These are phyloP conservation scores for Amanita jacksonii DNA, from an alignment of 768 basidiomycete species.

Conservation along the genomic window DNA sequence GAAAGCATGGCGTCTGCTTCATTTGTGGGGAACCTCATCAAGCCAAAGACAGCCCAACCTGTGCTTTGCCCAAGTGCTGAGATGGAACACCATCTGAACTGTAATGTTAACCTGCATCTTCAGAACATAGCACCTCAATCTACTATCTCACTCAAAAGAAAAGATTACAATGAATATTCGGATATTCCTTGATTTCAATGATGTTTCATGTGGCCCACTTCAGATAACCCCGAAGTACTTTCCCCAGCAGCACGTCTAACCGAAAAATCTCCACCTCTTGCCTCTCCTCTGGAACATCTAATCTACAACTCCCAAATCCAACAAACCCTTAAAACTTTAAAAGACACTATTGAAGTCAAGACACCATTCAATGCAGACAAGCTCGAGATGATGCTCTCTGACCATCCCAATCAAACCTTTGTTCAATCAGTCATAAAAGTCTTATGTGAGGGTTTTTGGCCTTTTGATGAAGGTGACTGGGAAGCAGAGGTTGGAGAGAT, in stretches of 20 bases:
- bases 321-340: slow-evolving; percentile 7
- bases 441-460: slow-evolving; percentile 30
- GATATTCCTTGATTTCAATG: slow-evolving; percentile 1
- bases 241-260: slow-evolving; percentile 12
- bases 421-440: no score
- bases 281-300: no score
- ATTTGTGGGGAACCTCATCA: not conserved
- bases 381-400: slow-evolving; percentile 18
- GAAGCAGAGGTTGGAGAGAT: no score
- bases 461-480: slow-evolving; percentile 18
- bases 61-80: not conserved
- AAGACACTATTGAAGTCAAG: slow-evolving; percentile 15
- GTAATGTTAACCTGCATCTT: no score
- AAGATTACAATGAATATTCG: slow-evolving; percentile 1
- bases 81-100: not conserved
- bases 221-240: not conserved
- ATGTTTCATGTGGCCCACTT: slow-evolving; percentile 9
- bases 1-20: slow-evolving; percentile 7
- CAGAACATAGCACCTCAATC: not conserved
- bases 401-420: no score
- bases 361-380: slow-evolving; percentile 19
- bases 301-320: slow-evolving; percentile 12
- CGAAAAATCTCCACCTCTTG: no score
- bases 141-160: not conserved
- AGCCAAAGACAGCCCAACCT: slow-evolving; percentile 1